A percentile compares a stretch with the other conserved stretches of the same genome.
phyloP scores from a whole-genome alignment of 768 basidiomycete genomes.

The Asterophora lycoperdoides region DNA sequence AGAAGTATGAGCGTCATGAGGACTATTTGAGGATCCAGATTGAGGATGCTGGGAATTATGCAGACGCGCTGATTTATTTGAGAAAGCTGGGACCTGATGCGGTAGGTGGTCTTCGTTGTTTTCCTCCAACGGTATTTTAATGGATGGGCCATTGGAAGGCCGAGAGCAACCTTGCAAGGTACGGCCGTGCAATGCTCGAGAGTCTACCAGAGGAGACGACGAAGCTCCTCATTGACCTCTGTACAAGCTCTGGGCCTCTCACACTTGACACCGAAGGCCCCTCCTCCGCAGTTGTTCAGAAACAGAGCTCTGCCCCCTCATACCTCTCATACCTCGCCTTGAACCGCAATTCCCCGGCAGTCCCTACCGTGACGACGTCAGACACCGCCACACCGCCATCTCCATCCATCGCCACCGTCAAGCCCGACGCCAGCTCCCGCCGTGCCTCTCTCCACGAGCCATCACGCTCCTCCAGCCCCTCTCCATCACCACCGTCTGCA shows the following conservation, averaged over 20 bases:
- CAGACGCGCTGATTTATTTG: conserved; percentile 79
- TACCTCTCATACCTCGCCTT: conserved; percentile 81
- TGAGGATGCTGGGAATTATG: conserved; percentile 82
- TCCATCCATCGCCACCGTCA: conserved; percentile 44
- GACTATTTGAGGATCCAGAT: conserved; percentile 93
- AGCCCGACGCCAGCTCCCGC: conserved; percentile 34
- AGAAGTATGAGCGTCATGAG: conserved; percentile 86
- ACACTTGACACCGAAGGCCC: conserved; percentile 36
- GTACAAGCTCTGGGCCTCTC: conserved; percentile 61
- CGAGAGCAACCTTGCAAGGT: conserved; percentile 79
- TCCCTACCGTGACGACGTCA: conserved; percentile 34
- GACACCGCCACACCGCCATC: conserved; percentile 38
- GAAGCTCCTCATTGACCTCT: conserved; percentile 85
- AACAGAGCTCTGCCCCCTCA: conserved; percentile 43
- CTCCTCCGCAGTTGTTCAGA: conserved; percentile 20
- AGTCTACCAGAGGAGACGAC: conserved; percentile 87
- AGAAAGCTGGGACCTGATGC: conserved; percentile 72
- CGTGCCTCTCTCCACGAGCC: conserved; percentile 35
- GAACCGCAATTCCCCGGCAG: conserved; percentile 48
- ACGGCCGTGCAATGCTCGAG: conserved; percentile 82
- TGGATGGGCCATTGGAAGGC: conserved; percentile 45
- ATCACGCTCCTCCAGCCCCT: conserved; percentile 23
- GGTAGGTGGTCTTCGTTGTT: conserved; percentile 42
- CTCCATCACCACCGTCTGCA: conserved; percentile 31
- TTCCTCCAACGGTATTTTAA: neutral